These are phyloP conservation scores for Rhodosporidiobolus sp. DNA, from an alignment of 768 basidiomycete species.

Conservation along the genomic window DNA sequence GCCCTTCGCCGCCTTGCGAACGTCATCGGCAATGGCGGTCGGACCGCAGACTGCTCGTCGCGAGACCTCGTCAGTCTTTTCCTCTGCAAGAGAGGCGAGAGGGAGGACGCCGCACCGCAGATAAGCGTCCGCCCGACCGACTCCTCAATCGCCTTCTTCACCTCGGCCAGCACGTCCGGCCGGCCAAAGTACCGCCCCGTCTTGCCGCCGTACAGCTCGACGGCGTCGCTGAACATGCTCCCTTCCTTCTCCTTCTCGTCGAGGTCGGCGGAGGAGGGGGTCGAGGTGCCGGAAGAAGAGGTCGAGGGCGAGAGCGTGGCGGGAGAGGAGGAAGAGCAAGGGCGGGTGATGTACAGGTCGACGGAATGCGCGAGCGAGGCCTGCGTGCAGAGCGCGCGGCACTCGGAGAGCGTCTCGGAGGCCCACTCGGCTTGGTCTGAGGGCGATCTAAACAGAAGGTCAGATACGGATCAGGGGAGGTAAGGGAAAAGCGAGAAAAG, in stretches of 20 bases:
- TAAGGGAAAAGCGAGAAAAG: too few species aligned
- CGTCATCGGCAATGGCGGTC: not conserved
- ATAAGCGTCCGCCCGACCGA: not conserved
- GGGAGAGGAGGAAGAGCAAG: not conserved
- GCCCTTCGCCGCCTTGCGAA: not conserved
- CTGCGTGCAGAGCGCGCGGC: not conserved
- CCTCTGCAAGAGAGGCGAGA: too few species aligned
- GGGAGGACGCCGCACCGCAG: not conserved
- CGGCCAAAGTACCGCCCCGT: not conserved
- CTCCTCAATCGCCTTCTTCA: not conserved
- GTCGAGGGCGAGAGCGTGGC: not conserved
- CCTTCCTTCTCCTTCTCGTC: not conserved
- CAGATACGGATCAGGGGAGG: too few species aligned
- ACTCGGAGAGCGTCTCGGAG: not conserved
- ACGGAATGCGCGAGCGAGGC: not conserved
- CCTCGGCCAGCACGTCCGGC: not conserved
- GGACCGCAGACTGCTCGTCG: not conserved
- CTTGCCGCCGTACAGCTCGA: not conserved
- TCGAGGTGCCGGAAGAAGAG: not conserved
- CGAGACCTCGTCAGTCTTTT: too few species aligned
- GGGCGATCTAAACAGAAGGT: not conserved
- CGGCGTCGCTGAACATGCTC: not conserved
- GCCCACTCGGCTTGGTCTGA: constrained; percentile 2
- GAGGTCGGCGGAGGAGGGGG: not conserved
- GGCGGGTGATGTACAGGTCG: constrained; percentile 6